These are phyloP conservation scores for Penicillium sp. DNA, from an alignment of 2,329 filamentous ascomycete genomes.

Conservation along the genomic window DNA sequence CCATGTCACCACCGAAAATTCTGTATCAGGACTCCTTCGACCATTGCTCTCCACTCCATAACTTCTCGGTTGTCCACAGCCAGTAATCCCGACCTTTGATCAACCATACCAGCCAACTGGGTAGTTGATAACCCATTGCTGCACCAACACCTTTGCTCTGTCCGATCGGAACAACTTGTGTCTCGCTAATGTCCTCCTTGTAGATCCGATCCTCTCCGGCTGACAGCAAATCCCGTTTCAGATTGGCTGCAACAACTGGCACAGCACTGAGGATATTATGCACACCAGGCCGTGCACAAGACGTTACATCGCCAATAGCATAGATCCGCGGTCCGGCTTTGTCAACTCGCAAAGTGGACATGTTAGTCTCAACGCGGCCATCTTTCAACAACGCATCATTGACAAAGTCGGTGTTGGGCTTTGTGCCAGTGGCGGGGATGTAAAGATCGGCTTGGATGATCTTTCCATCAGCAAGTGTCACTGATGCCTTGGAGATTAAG, in stretches of 20 bases:
- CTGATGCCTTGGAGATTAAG: conserved; percentile 28
- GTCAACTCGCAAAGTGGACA: conserved; percentile 41
- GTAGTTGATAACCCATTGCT: conserved; percentile 45
- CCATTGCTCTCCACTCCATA: conserved; percentile 58
- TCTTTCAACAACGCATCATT: conserved; percentile 28
- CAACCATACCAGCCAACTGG: conserved; percentile 51
- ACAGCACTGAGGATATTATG: conserved; percentile 46
- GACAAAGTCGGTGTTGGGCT: conserved; percentile 47
- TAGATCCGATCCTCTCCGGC: conserved; percentile 41
- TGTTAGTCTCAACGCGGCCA: conserved; percentile 43
- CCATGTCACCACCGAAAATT: background rate
- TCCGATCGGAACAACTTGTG: conserved; percentile 53
- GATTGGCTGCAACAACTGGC: conserved; percentile 49
- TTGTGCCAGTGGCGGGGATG: conserved; percentile 49
- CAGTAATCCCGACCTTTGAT: conserved; percentile 56
- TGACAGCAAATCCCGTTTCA: conserved; percentile 50
- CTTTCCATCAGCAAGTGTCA: conserved; percentile 45
- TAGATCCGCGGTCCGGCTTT: conserved; percentile 45
- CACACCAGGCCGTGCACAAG: conserved; percentile 44
- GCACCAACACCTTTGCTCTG: conserved; percentile 48
- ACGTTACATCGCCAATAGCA: conserved; percentile 50
- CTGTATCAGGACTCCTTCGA: conserved; percentile 41
- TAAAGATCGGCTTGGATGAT: conserved; percentile 49
- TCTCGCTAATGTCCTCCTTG: conserved; percentile 47
- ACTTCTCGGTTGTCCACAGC: conserved; percentile 49